Evolutionary conservation across 495 filamentous ascomycete genomes (phyloP).

Genomic region (Talaromyces thailandensis): DNA sequence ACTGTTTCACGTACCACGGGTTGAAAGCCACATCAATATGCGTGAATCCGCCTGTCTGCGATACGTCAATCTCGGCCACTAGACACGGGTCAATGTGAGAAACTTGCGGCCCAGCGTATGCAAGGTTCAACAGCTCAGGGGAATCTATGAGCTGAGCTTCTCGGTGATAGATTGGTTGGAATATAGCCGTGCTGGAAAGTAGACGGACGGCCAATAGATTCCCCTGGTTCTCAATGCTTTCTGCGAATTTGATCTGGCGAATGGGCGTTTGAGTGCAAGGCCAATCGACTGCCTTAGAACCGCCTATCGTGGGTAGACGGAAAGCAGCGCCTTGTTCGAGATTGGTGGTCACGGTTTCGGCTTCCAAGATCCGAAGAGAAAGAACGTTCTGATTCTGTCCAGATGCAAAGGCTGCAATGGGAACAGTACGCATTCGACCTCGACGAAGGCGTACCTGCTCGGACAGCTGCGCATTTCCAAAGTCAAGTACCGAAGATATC

Average conservation of each 20-base stretch:
- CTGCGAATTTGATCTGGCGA: slow-evolving; percentile 56
- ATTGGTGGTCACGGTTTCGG: slow-evolving; percentile 23
- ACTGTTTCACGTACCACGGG: slow-evolving; percentile 57
- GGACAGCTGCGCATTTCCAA: slow-evolving; percentile 27
- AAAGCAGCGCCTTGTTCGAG: slow-evolving; percentile 11
- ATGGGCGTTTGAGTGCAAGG: slow-evolving; percentile 48
- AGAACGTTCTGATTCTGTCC: slow-evolving; percentile 34
- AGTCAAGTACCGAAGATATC: slow-evolving; percentile 29
- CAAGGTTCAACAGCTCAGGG: slow-evolving; percentile 5
- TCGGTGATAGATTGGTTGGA: slow-evolving; percentile 45
- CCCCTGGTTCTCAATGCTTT: slow-evolving; percentile 34
- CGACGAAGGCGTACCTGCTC: slow-evolving; percentile 19
- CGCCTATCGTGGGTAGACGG: slow-evolving; percentile 23
- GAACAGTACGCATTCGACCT: slow-evolving; percentile 18
- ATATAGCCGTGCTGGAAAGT: slow-evolving; percentile 43
- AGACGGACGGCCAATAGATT: slow-evolving; percentile 59
- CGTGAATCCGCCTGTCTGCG: slow-evolving; percentile 43
- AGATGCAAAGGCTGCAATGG: slow-evolving; percentile 33
- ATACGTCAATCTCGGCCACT: slow-evolving; percentile 42
- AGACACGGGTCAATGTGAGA: slow-evolving; percentile 56
- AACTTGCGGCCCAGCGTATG: slow-evolving; percentile 10
- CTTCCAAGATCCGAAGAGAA: slow-evolving; percentile 25
- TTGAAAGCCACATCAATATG: slow-evolving; percentile 75
- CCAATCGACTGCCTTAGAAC: slow-evolving; percentile 45
- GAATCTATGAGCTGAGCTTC: slow-evolving; percentile 21